These are phyloP conservation scores for Ensete ventricosum DNA, from an alignment of 176 grass and related monocot species.

Conservation along the genomic window DNA sequence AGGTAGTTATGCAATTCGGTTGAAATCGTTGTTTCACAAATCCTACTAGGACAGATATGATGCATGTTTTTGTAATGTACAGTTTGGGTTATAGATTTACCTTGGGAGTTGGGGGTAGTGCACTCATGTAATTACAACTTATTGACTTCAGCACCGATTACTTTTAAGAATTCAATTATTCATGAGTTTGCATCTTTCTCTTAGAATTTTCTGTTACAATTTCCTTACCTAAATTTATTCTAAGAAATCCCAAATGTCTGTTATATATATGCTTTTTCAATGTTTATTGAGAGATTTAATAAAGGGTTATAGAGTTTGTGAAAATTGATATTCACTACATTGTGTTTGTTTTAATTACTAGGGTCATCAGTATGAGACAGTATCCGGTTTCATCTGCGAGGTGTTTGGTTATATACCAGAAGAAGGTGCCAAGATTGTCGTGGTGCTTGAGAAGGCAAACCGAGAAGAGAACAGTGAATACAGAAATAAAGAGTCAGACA, in stretches of 20 bases:
- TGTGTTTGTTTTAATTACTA: constrained; percentile 23
- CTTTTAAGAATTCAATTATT: background rate
- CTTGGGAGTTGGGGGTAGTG: background rate
- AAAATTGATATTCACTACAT: background rate
- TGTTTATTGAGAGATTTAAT: background rate
- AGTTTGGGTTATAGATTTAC: background rate
- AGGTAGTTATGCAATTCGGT: no score
- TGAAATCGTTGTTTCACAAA: no score
- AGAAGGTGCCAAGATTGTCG: constrained; percentile 66
- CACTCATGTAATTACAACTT: background rate
- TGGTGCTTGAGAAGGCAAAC: constrained; percentile 69
- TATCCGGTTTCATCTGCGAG: constrained; percentile 95
- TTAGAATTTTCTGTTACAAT: background rate
- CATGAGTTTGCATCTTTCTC: background rate
- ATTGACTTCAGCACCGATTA: background rate
- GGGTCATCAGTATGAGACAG: constrained; percentile 89
- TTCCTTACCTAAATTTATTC: no score
- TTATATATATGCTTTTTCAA: background rate
- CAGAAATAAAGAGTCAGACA: background rate
- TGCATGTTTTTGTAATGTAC: background rate
- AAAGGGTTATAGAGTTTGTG: background rate
- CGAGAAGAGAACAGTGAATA: constrained; percentile 52
- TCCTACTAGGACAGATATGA: background rate
- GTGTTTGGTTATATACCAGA: constrained; percentile 92
- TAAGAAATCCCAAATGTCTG: no score